A percentile compares a stretch with the other conserved stretches of the same genome.
Evolutionary conservation across 208 protist species (phyloP).

Genomic region (Acanthamoeba healyi): DNA sequence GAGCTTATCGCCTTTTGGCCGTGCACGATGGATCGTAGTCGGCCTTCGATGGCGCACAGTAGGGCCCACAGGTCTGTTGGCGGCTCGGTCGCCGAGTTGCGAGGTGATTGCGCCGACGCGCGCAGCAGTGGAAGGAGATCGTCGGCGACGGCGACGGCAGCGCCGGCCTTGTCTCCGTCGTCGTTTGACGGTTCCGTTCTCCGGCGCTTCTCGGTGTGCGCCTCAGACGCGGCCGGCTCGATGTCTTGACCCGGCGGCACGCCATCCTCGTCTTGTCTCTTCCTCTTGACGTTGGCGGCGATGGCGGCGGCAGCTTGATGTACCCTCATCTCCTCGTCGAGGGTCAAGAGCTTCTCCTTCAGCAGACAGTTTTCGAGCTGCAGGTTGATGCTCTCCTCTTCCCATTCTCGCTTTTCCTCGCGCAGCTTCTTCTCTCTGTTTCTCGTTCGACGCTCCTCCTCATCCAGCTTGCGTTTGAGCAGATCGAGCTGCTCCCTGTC

Average conservation of each 20-base stretch:
- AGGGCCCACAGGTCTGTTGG: neutral
- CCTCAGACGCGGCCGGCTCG: no score
- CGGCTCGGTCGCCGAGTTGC: neutral
- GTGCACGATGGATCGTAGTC: neutral
- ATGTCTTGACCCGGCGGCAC: neutral
- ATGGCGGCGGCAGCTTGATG: neutral
- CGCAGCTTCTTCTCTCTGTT: neutral
- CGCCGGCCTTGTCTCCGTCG: neutral
- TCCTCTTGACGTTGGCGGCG: neutral
- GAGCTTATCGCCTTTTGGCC: neutral
- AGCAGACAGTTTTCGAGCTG: conserved; percentile 47
- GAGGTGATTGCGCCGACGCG: neutral
- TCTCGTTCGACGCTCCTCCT: neutral
- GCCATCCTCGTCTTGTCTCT: neutral
- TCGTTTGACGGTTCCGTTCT: no score
- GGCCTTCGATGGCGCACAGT: conserved; percentile 31
- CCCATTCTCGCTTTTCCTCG: conserved; percentile 20
- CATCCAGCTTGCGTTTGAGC: neutral
- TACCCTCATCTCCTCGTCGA: neutral
- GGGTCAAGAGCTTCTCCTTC: conserved; percentile 23
- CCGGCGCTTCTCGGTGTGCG: no score
- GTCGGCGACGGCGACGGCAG: neutral
- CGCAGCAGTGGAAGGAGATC: neutral
- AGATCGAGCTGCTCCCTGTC: neutral
- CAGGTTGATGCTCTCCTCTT: conserved; percentile 55